These are phyloP conservation scores for Lomentospora prolificans DNA, from an alignment of 2,329 filamentous ascomycete species.

Conservation along the genomic window DNA sequence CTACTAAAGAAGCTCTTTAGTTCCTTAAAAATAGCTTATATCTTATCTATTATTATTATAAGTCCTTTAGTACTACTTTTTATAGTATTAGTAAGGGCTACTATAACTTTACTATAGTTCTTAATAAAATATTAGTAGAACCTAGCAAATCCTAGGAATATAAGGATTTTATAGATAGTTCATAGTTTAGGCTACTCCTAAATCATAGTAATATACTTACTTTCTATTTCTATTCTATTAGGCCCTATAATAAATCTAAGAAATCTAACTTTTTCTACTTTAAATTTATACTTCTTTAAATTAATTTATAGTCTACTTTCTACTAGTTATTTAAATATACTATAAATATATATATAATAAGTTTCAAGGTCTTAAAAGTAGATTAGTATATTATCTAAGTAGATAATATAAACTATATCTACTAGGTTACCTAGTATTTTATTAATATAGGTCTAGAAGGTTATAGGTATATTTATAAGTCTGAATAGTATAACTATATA, in stretches of 20 bases:
- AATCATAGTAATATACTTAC: background rate
- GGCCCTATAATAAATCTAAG: background rate
- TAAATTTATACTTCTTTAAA: background rate
- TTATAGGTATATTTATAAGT: slow-evolving; percentile 12
- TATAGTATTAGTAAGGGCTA: slow-evolving; percentile 2
- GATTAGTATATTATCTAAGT: slow-evolving; percentile 14
- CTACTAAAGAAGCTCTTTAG: background rate
- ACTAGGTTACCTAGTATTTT: slow-evolving; percentile 4
- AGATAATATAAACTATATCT: slow-evolving; percentile 11
- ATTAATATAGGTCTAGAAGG: slow-evolving; percentile 12
- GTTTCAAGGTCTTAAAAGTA: slow-evolving; percentile 9
- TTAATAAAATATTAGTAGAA: slow-evolving; percentile 13
- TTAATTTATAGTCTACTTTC: background rate
- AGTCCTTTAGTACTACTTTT: too few relatives aligned
- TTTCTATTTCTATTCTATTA: slow-evolving; percentile 8
- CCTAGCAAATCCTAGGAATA: slow-evolving; percentile 11
- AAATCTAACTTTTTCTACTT: background rate
- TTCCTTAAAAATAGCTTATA: too few relatives aligned
- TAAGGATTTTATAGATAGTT: background rate
- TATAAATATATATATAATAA: slow-evolving; percentile 8
- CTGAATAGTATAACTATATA: slow-evolving; percentile 13
- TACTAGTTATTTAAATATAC: background rate
- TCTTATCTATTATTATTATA: background rate
- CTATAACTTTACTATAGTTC: slow-evolving; percentile 7
- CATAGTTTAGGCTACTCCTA: background rate